Evolutionary conservation across 2,329 filamentous ascomycete species (phyloP).

Genomic region (Scedosporium aurantiacum): DNA sequence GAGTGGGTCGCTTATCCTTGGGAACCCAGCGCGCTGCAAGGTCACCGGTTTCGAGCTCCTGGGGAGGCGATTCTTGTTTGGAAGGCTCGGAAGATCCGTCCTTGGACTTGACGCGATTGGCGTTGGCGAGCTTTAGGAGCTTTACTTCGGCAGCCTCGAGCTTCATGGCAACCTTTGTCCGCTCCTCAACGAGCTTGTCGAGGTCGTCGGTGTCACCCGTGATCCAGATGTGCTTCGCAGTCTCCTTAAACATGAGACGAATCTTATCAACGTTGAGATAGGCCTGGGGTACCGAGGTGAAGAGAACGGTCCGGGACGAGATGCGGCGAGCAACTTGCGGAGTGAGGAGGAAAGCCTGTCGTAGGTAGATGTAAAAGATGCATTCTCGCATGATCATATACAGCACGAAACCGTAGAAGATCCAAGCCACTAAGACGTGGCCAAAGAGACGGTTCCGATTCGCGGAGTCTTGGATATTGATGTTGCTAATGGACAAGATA

Average conservation of each 20-base stretch:
- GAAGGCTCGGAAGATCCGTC: constrained; percentile 40
- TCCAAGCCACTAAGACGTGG: constrained; percentile 67
- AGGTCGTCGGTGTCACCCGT: constrained; percentile 66
- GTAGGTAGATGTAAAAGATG: constrained; percentile 85
- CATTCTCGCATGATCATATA: constrained; percentile 79
- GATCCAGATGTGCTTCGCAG: constrained; percentile 78
- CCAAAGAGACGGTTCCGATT: constrained; percentile 63
- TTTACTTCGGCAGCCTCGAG: constrained; percentile 81
- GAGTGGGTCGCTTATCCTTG: constrained; percentile 56
- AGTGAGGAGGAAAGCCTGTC: constrained; percentile 83
- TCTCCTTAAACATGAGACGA: constrained; percentile 68
- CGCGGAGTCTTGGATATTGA: constrained; percentile 38
- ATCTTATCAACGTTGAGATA: constrained; percentile 71
- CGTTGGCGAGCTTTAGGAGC: constrained; percentile 70
- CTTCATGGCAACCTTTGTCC: constrained; percentile 68
- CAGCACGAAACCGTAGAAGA: constrained; percentile 81
- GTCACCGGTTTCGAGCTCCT: constrained; percentile 35
- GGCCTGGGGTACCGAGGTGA: constrained; percentile 68
- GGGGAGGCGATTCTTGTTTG: constrained; percentile 33
- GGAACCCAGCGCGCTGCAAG: constrained; percentile 57
- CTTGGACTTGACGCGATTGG: constrained; percentile 53
- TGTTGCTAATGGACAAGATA: constrained; percentile 67
- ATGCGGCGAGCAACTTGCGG: constrained; percentile 75
- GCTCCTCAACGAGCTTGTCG: constrained; percentile 68
- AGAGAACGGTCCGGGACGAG: constrained; percentile 82